phyloP scores from a whole-genome alignment of 2,329 filamentous ascomycete species.

The Coniosporium tulheliwenetii region DNA sequence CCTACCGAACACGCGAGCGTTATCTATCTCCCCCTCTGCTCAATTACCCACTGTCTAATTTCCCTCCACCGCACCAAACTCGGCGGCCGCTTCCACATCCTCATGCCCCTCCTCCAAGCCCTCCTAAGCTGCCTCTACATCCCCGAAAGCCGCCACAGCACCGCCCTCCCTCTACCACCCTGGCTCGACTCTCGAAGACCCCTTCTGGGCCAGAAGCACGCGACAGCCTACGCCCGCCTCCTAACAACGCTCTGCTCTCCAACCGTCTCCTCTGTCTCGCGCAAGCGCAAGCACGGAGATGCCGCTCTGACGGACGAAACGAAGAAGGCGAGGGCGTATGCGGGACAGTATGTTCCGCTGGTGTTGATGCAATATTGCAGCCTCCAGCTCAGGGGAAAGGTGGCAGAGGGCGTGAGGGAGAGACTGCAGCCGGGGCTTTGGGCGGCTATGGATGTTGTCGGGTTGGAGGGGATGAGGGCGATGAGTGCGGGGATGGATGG shows the following conservation, averaged over 20 bases:
- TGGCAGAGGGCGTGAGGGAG: conserved; percentile 36
- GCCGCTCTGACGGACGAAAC: conserved; percentile 39
- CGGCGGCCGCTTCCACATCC: conserved; percentile 43
- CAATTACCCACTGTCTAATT: conserved; percentile 35
- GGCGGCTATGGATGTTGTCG: conserved; percentile 36
- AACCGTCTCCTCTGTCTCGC: conserved; percentile 29
- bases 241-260: conserved; percentile 47
- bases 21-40: conserved; percentile 39
- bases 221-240: conserved; percentile 35
- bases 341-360: conserved; percentile 41
- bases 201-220: conserved; percentile 25
- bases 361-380: conserved; percentile 41
- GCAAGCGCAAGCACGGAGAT: conserved; percentile 8
- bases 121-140: conserved; percentile 41
- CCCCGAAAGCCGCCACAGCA: conserved; percentile 18
- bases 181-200: conserved; percentile 12
- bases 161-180: conserved; percentile 10
- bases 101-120: conserved; percentile 37
- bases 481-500: conserved; percentile 36
- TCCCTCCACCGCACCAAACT: conserved; percentile 42
- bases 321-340: conserved; percentile 40
- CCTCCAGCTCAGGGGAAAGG: conserved; percentile 31
- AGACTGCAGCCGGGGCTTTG: conserved; percentile 36
- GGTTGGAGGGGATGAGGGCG: conserved; percentile 26
- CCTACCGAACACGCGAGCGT: conserved; percentile 14